Percentiles rank a stretch among this genome's conserved stretches.
These are phyloP conservation scores for Sarcocystis neurona DNA, from an alignment of 169 alveolate species.

Conservation along the genomic window DNA sequence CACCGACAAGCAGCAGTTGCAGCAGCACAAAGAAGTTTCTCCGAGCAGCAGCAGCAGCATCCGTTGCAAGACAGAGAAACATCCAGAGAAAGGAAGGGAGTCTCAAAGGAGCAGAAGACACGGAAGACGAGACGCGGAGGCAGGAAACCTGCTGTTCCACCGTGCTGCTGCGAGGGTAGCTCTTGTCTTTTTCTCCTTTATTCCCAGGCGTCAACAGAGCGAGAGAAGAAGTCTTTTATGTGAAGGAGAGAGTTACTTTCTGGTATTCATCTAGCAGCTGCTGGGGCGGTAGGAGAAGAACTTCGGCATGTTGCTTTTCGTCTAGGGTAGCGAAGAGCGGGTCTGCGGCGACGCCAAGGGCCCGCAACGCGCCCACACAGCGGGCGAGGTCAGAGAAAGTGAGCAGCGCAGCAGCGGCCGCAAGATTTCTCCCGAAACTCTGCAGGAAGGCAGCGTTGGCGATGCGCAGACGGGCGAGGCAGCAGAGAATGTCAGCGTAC, in stretches of 20 bases:
- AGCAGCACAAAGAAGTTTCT: too few relatives aligned
- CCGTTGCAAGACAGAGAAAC: too few relatives aligned
- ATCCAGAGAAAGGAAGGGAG: too few relatives aligned
- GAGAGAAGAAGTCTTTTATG: too few relatives aligned
- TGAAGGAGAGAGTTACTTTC: neutral
- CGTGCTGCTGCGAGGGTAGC: too few relatives aligned
- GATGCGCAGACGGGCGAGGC: constrained; percentile 14
- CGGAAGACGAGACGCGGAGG: too few relatives aligned
- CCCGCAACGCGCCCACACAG: constrained; percentile 1
- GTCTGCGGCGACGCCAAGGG: neutral
- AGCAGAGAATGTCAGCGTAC: constrained; percentile 9
- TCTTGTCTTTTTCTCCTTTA: too few relatives aligned
- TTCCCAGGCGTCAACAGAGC: too few relatives aligned
- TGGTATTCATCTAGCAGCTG: constrained; percentile 3
- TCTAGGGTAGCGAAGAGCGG: neutral
- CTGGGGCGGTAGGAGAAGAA: neutral
- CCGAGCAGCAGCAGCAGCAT: too few relatives aligned
- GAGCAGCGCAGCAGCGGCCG: neutral
- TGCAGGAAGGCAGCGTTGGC: neutral
- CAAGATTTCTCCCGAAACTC: neutral
- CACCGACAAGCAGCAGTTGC: too few relatives aligned
- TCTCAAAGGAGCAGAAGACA: too few relatives aligned
- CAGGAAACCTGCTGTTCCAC: too few relatives aligned
- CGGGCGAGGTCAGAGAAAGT: neutral
- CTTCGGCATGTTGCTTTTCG: neutral